Percentiles rank a stretch among this genome's conserved stretches.
phyloP scores from a whole-genome alignment of 257 asterid genomes.

The Rubia yunnanensis region DNA sequence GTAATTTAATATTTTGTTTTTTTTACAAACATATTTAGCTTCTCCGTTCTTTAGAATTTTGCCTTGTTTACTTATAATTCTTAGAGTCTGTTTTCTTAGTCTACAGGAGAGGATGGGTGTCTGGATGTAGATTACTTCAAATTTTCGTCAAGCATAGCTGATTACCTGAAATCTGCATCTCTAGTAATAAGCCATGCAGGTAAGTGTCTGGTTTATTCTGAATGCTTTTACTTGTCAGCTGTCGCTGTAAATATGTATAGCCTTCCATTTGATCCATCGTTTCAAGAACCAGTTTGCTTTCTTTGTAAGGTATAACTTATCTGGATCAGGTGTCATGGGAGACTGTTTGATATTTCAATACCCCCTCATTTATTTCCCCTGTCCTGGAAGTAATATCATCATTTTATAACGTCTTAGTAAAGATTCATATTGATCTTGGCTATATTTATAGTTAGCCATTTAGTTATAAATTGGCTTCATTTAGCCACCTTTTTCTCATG shows the following conservation, averaged over 20 bases:
- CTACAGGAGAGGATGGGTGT: slow-evolving; percentile 53
- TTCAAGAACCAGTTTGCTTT: not conserved
- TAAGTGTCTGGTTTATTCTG: slow-evolving; percentile 15
- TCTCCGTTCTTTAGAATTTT: not conserved
- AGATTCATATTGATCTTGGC: not conserved
- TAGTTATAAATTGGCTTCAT: not conserved
- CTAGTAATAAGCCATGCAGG: slow-evolving; percentile 97
- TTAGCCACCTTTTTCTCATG: not conserved
- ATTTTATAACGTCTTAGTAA: not conserved
- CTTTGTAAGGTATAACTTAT: not conserved
- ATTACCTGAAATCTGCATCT: slow-evolving; percentile 67
- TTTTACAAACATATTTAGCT: not conserved
- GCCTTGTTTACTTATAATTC: not conserved
- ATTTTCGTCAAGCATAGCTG: slow-evolving; percentile 87
- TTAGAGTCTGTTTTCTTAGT: slow-evolving; percentile 28
- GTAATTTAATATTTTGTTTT: not conserved
- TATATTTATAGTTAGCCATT: not conserved
- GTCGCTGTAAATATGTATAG: not conserved
- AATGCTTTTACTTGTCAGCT: not conserved
- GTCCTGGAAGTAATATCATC: not conserved
- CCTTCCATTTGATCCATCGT: not conserved
- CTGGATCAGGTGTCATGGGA: not conserved
- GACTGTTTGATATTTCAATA: not conserved
- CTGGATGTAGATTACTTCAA: slow-evolving; percentile 65
- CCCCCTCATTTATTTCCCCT: not conserved